A percentile compares a stretch with the other conserved stretches of the same genome.
These are phyloP conservation scores for Wallacemonas rigidus DNA, from an alignment of 208 protist species.

Conservation along the genomic window DNA sequence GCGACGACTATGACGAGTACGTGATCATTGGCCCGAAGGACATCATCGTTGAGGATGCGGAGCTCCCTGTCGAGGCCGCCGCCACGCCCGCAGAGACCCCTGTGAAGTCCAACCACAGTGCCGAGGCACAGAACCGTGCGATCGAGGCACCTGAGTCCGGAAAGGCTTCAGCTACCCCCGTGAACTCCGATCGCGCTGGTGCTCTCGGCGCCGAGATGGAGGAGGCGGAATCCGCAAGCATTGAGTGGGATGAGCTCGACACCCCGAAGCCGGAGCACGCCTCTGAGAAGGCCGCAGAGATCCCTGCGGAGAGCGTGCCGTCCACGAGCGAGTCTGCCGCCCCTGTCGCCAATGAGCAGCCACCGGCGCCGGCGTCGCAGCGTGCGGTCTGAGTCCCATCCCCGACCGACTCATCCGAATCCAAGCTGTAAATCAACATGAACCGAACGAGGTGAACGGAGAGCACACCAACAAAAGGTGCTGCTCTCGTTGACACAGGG, in stretches of 20 bases:
- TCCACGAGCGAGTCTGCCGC: background rate
- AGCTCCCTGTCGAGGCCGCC: constrained; percentile 23
- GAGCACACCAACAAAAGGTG: background rate
- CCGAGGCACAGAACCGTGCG: background rate
- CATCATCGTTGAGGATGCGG: constrained; percentile 13
- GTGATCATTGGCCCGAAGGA: constrained; percentile 19
- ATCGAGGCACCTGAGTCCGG: too few species aligned
- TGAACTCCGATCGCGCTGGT: background rate
- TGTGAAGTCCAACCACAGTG: background rate
- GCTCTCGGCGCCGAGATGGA: background rate
- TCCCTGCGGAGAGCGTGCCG: background rate
- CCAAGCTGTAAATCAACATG: constrained; percentile 4
- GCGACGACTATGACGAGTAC: constrained; percentile 62
- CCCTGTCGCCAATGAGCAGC: background rate
- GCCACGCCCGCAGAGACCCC: background rate
- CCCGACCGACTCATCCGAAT: constrained; percentile 3
- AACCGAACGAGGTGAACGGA: constrained; percentile 9
- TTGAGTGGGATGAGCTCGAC: constrained; percentile 16
- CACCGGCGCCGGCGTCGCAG: background rate
- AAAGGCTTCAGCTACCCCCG: too few species aligned
- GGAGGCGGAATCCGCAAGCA: background rate
- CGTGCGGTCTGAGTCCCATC: background rate
- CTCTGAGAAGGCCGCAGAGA: background rate
- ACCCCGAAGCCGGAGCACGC: constrained; percentile 1
- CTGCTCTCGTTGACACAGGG: background rate